A percentile compares a stretch with the other conserved stretches of the same genome.
Evolutionary conservation across 495 filamentous ascomycete species (phyloP).

Genomic region (Xanthoparmelia taractica): DNA sequence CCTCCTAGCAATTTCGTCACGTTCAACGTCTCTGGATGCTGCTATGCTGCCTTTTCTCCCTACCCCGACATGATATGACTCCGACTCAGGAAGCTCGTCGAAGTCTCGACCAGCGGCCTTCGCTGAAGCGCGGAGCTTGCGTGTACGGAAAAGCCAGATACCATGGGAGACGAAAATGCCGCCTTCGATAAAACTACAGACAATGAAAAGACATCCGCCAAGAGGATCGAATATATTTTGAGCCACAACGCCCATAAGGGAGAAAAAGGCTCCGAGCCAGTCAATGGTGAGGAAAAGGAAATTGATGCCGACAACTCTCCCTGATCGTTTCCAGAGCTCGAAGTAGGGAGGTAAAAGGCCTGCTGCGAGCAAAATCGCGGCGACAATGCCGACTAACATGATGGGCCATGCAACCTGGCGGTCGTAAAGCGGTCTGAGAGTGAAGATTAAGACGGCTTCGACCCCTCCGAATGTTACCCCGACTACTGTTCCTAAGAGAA

Average conservation of each 20-base stretch:
- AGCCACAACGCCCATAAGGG: slow-evolving; percentile 55
- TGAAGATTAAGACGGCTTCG: slow-evolving; percentile 56
- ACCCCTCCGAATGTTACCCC: slow-evolving; percentile 47
- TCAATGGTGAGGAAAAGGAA: slow-evolving; percentile 64
- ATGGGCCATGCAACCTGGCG: slow-evolving; percentile 50
- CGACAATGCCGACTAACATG: slow-evolving; percentile 51
- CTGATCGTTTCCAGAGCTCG: slow-evolving; percentile 63
- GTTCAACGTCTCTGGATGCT: slow-evolving; percentile 5
- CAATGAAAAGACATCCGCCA: slow-evolving; percentile 61
- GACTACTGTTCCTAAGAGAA: slow-evolving; percentile 34
- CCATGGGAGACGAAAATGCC: slow-evolving; percentile 64
- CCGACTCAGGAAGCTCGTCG: slow-evolving; percentile 50
- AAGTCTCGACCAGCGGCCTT: slow-evolving; percentile 50
- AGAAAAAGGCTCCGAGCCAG: slow-evolving; percentile 65
- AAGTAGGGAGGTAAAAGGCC: slow-evolving; percentile 64
- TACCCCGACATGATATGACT: slow-evolving; percentile 17
- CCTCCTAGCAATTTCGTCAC: slow-evolving; percentile 6
- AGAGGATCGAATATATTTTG: slow-evolving; percentile 64
- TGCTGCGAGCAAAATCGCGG: slow-evolving; percentile 49
- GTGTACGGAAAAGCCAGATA: slow-evolving; percentile 59
- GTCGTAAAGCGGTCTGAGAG: slow-evolving; percentile 46
- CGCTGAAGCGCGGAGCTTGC: slow-evolving; percentile 50
- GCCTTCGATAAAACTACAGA: slow-evolving; percentile 55
- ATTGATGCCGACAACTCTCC: slow-evolving; percentile 61
- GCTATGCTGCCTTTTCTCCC: slow-evolving; percentile 9